Conservation (phyloP, 1,139 yeast genomes). For the Pichia sp. region DNA sequence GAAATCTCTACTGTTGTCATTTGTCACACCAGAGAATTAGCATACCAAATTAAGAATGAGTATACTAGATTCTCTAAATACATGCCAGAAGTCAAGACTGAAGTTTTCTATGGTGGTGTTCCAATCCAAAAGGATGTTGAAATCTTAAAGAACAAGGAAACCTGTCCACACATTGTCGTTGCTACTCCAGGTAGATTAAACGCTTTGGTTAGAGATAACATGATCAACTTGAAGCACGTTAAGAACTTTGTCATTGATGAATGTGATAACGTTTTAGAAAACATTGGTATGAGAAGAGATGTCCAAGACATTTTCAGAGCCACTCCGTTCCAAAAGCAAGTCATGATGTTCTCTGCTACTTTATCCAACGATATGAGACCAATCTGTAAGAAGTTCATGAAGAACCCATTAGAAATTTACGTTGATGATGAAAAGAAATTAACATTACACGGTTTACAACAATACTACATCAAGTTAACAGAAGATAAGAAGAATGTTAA, state of each 20-base stretch:
- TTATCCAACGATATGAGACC: conserved; percentile 94
- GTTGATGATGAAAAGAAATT: conserved; percentile 98
- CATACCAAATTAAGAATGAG: conserved; percentile 97
- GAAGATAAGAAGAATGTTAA: conserved; percentile 95
- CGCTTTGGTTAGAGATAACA: conserved; percentile 90
- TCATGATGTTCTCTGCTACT: conserved; percentile 99
- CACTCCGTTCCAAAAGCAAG: conserved; percentile 98
- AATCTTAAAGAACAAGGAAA: conserved; percentile 85
- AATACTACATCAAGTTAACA: conserved; percentile 84
- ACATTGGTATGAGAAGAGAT: conserved; percentile 91
- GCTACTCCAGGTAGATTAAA: conserved; percentile 99
- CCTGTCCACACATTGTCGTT: conserved; percentile 95
- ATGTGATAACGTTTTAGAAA: conserved; percentile 97
- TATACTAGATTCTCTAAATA: conserved; percentile 97
- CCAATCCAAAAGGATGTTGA: conserved; percentile 86
- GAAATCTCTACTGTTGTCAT: conserved; percentile 92
- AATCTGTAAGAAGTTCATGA: conserved; percentile 96
- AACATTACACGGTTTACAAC: conserved; percentile 97
- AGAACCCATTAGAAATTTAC: conserved; percentile 94
- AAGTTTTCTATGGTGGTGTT: conserved; percentile 97
- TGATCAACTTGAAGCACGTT: conserved; percentile 81
- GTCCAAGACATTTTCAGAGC: conserved; percentile 98
- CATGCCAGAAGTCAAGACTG: conserved; percentile 97
- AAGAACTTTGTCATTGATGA: conserved; percentile 97
- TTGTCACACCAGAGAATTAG: conserved; percentile 98